Percentiles rank a stretch among this genome's conserved stretches.
Conservation (phyloP, 345 rosid genomes). For the Schrenkiella parvula region DNA sequence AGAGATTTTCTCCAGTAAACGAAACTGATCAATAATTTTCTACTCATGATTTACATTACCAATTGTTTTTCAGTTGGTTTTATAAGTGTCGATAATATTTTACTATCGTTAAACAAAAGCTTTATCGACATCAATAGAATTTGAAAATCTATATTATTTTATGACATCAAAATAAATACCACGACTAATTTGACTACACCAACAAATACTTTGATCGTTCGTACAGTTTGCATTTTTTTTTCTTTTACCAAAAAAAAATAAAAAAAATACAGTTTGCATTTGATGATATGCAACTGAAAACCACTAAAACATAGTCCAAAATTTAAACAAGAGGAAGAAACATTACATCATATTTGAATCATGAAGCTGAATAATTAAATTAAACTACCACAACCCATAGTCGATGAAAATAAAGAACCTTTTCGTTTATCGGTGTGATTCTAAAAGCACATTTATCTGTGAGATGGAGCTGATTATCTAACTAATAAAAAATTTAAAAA, state of each 20-base stretch:
- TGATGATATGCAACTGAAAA: neutral
- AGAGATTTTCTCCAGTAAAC: slow-evolving; percentile 51
- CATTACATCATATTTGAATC: neutral
- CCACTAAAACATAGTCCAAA: neutral
- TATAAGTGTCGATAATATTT: slow-evolving; percentile 2
- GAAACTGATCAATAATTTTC: slow-evolving; percentile 13
- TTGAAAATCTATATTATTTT: neutral
- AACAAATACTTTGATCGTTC: neutral
- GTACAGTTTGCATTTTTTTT: neutral
- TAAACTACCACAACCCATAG: neutral
- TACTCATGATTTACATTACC: neutral
- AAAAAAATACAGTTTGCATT: neutral
- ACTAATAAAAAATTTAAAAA: no score
- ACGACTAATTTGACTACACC: neutral
- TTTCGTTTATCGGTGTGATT: neutral
- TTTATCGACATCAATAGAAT: neutral
- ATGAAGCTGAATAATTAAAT: no score
- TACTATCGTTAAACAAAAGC: neutral
- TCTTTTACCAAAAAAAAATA: no score
- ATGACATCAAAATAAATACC: neutral
- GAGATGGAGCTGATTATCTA: no score
- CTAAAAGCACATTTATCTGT: no score
- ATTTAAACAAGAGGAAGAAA: neutral
- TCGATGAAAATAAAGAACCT: neutral
- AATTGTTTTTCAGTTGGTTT: neutral